Conservation (phyloP, 2,329 filamentous ascomycete species). For the Sporothrix sp. region DNA sequence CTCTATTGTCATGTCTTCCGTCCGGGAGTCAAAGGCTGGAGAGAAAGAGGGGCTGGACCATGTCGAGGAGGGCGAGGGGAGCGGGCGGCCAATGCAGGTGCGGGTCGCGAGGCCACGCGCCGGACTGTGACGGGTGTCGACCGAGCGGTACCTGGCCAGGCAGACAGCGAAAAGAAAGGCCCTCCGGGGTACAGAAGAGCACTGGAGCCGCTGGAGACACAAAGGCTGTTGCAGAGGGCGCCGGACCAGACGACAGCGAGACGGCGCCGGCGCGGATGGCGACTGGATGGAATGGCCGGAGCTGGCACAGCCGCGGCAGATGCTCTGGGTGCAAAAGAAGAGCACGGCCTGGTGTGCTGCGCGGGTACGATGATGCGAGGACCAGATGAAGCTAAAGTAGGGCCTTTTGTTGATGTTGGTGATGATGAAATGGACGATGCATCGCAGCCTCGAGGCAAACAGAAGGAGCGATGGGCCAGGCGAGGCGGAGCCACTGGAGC, state of each 20-base stretch:
- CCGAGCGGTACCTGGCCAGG: neutral
- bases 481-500: too few relatives aligned
- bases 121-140: too few relatives aligned
- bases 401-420: neutral
- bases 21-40: neutral
- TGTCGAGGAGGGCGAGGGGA: neutral
- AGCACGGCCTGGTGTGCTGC: neutral
- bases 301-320: neutral
- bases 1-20: constrained; percentile 37
- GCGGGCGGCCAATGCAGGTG: neutral
- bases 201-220: too few relatives aligned
- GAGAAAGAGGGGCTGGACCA: neutral
- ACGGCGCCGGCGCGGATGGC: neutral
- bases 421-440: neutral
- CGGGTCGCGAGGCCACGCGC: too few relatives aligned
- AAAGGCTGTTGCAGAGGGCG: too few relatives aligned
- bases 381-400: neutral
- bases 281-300: neutral
- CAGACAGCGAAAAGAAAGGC: too few relatives aligned
- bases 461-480: neutral
- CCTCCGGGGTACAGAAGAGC: too few relatives aligned
- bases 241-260: too few relatives aligned
- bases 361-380: neutral
- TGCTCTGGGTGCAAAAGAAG: neutral
- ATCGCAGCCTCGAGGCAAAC: constrained; percentile 6